Evolutionary conservation across 2,329 filamentous ascomycete genomes (phyloP), one percentile per base, ranked within the genome.

Genomic region (Lithohypha guttulata): DNA sequence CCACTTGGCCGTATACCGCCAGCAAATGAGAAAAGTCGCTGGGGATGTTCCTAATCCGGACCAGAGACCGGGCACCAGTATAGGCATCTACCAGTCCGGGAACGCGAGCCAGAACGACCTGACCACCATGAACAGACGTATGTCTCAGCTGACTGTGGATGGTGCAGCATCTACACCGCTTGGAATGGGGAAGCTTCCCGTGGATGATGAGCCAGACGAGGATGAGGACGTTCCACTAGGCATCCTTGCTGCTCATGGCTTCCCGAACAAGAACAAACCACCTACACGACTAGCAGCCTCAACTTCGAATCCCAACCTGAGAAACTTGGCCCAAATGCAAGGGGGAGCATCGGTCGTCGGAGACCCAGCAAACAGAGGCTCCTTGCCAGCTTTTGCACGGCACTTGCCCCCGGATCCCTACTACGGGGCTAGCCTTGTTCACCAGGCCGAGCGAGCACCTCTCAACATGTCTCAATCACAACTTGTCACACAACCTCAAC

Each of bases 11-110:
- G 80, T 93, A 2, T 93, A 93, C 59, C 76, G 86, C 42, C 86
- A 94, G 58, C 83, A 91, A 60, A 94, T 93, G 86, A 93, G 89
- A 82, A 93, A 93, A 62, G 81, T 91, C 20, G 93, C 85, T 1
- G 86, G 86, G 33, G 84, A 89, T 51, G 61, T 64, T 28, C 58
- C 69, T 2, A 73, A 75, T 3, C 76, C 79, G 1, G 78, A 77
- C 46, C 57, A 82, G 14, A 37, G 46, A 20, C 34, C 49, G 2
- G 42, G 34, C 22, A 38, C 18, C 6, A 42, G 34, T 23, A 22
- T 45, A 17, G 34, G 41, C 31, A 30, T 34, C 7, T 14, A 40
- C 28, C 34, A 34, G 21, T 17, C 22, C 10, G 37, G 38, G 3
- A 38, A 41, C 21, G 32, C 27, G 10, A 51, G 45, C 28, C 32